A percentile compares a stretch with the other conserved stretches of the same genome.
Evolutionary conservation across 2,329 filamentous ascomycete species (phyloP).

Genomic region (Blastomyces parvus): DNA sequence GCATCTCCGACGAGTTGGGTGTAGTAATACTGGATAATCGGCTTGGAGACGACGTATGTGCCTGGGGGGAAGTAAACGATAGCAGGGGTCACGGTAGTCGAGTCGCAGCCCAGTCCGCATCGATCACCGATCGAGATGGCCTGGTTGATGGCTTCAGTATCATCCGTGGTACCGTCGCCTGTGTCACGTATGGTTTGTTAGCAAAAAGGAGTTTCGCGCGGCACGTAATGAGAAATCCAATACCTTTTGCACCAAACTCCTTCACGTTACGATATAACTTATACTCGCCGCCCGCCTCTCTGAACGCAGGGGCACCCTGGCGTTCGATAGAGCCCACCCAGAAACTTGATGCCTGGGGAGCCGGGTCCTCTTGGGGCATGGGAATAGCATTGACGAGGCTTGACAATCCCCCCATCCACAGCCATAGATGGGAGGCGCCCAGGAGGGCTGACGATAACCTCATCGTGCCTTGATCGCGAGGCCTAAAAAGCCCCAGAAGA

Average conservation of each 20-base stretch:
- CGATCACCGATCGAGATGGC: constrained; percentile 70
- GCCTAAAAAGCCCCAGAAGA: background rate
- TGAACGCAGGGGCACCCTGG: constrained; percentile 59
- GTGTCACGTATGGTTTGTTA: constrained; percentile 10
- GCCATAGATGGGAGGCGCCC: constrained; percentile 24
- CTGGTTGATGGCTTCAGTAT: constrained; percentile 78
- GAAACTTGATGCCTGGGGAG: constrained; percentile 36
- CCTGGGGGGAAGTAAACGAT: constrained; percentile 87
- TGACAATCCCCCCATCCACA: constrained; percentile 24
- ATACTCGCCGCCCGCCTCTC: constrained; percentile 44
- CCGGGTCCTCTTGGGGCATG: constrained; percentile 16
- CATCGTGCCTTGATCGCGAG: background rate
- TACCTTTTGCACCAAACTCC: constrained; percentile 64
- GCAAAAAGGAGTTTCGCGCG: constrained; percentile 29
- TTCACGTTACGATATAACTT: constrained; percentile 68
- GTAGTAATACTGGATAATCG: constrained; percentile 79
- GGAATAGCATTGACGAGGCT: constrained; percentile 28
- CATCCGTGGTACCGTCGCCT: constrained; percentile 62
- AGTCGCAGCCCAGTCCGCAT: constrained; percentile 74
- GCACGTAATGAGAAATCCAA: constrained; percentile 31
- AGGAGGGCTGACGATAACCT: background rate
- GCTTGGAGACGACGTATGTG: constrained; percentile 69
- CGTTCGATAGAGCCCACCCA: constrained; percentile 64
- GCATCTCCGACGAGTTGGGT: constrained; percentile 86
- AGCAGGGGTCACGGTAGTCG: constrained; percentile 70